Evolutionary conservation across 352 stramenopile species (phyloP).

Genomic region (Hyaloperonospora arabidopsidis): DNA sequence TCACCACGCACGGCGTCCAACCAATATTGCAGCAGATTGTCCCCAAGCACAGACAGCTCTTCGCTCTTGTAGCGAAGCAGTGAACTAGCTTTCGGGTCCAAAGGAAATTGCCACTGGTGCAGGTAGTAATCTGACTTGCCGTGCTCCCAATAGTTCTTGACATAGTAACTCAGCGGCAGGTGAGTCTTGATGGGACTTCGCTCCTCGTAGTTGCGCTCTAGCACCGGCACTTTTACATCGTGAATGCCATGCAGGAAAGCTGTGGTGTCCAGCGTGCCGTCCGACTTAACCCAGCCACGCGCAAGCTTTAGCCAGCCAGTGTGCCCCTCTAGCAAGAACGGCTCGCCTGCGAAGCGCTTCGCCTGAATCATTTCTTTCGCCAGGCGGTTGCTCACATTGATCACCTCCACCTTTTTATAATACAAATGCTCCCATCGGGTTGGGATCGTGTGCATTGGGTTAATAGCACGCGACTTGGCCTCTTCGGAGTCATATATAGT

Average conservation of each 20-base stretch:
- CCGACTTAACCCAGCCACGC: slow-evolving; percentile 51
- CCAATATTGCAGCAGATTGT: slow-evolving; percentile 91
- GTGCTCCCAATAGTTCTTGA: slow-evolving; percentile 77
- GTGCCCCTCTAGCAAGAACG: slow-evolving; percentile 65
- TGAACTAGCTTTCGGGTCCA: slow-evolving; percentile 65
- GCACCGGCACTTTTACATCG: slow-evolving; percentile 69
- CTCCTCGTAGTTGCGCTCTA: slow-evolving; percentile 76
- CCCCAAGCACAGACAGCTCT: slow-evolving; percentile 82
- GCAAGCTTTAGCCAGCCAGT: slow-evolving; percentile 58
- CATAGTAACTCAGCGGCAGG: slow-evolving; percentile 58
- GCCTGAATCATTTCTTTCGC: slow-evolving; percentile 53
- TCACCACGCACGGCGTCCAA: slow-evolving; percentile 80
- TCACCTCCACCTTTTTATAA: slow-evolving; percentile 50
- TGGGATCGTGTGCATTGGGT: slow-evolving; percentile 57
- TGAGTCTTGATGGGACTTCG: slow-evolving; percentile 71
- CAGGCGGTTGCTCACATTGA: slow-evolving; percentile 48
- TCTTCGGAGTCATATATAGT: slow-evolving; percentile 27
- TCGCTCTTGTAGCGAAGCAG: slow-evolving; percentile 80
- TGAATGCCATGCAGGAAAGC: slow-evolving; percentile 63
- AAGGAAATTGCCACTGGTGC: slow-evolving; percentile 93
- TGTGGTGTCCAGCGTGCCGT: slow-evolving; percentile 45
- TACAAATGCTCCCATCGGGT: slow-evolving; percentile 69
- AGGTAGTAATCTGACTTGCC: slow-evolving; percentile 85
- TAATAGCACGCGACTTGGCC: slow-evolving; percentile 26
- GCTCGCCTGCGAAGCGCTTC: slow-evolving; percentile 57